Evolutionary conservation across 192 early-diverging fungal genomes (phyloP).

Genomic region (Glomus cerebriforme): DNA sequence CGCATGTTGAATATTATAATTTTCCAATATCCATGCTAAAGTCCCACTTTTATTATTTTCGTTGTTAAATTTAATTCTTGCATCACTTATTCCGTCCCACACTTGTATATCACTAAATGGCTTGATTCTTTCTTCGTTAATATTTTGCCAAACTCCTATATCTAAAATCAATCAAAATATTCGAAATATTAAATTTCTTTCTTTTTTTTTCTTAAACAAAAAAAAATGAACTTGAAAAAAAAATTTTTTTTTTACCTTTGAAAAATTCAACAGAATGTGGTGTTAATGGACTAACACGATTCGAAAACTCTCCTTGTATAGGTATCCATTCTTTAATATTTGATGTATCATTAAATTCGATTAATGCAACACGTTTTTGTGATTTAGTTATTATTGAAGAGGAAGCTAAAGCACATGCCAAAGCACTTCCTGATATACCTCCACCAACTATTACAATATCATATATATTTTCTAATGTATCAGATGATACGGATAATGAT

Average conservation of each 20-base stretch:
- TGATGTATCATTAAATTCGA: conserved; percentile 77
- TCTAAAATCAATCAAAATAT: conserved; percentile 39
- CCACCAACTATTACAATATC: conserved; percentile 92
- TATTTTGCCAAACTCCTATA: conserved; percentile 67
- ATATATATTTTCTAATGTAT: conserved; percentile 53
- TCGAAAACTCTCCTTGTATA: conserved; percentile 64
- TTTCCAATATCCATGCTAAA: conserved; percentile 90
- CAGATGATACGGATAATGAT: neutral
- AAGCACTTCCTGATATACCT: conserved; percentile 84
- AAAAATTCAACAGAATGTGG: conserved; percentile 65
- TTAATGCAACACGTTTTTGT: conserved; percentile 64
- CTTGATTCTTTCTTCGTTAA: conserved; percentile 58
- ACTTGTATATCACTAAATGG: conserved; percentile 75
- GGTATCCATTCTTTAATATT: conserved; percentile 57
- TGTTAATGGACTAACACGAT: conserved; percentile 83
- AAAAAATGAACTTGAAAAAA: neutral
- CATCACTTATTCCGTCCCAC: conserved; percentile 74
- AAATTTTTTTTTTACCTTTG: conserved; percentile 38
- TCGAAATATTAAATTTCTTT: neutral
- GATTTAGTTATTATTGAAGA: conserved; percentile 38
- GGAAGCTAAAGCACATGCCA: conserved; percentile 70
- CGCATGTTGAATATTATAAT: conserved; percentile 74
- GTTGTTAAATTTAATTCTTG: conserved; percentile 66
- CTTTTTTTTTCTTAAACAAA: neutral
- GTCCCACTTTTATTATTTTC: conserved; percentile 35